Evolutionary conservation across 2,329 filamentous ascomycete genomes (phyloP).

Genomic region (Trichoderma hamatum): DNA sequence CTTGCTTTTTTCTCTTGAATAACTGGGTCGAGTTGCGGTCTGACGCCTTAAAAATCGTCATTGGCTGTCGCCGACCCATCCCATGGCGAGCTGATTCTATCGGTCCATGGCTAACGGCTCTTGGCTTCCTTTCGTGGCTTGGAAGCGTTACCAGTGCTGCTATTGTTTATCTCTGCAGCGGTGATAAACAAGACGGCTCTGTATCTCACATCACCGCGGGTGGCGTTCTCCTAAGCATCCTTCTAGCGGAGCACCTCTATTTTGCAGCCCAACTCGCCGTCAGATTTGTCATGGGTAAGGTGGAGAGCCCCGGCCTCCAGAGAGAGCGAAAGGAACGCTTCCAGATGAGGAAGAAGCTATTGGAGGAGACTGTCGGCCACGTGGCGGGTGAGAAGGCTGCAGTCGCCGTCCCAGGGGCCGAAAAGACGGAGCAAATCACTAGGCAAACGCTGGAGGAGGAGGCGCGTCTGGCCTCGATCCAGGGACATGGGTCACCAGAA

Average conservation of each 20-base stretch:
- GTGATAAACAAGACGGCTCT: slow-evolving; percentile 61
- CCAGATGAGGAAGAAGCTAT: slow-evolving; percentile 74
- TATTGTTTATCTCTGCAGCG: slow-evolving; percentile 85
- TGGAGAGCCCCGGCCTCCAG: slow-evolving; percentile 84
- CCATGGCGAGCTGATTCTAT: slow-evolving; percentile 92
- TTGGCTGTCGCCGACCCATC: slow-evolving; percentile 84
- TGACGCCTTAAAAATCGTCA: slow-evolving; percentile 91
- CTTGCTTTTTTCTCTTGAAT: slow-evolving; percentile 86
- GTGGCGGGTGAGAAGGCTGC: slow-evolving; percentile 53
- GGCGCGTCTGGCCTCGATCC: slow-evolving; percentile 54
- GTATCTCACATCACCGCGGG: slow-evolving; percentile 74
- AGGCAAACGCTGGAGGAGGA: slow-evolving; percentile 67
- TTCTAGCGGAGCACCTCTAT: slow-evolving; percentile 88
- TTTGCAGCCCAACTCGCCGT: slow-evolving; percentile 76
- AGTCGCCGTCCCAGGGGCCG: slow-evolving; percentile 48
- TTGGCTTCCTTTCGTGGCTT: slow-evolving; percentile 91
- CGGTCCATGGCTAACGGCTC: slow-evolving; percentile 83
- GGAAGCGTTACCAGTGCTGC: slow-evolving; percentile 86
- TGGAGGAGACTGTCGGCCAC: slow-evolving; percentile 71
- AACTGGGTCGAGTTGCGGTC: slow-evolving; percentile 95
- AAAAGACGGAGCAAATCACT: slow-evolving; percentile 65
- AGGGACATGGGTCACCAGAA: slow-evolving; percentile 54
- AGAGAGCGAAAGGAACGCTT: slow-evolving; percentile 84
- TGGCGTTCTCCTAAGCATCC: slow-evolving; percentile 78
- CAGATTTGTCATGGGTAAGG: slow-evolving; percentile 71